phyloP scores from a whole-genome alignment of 257 asterid genomes.

The Fraxinus americana region DNA sequence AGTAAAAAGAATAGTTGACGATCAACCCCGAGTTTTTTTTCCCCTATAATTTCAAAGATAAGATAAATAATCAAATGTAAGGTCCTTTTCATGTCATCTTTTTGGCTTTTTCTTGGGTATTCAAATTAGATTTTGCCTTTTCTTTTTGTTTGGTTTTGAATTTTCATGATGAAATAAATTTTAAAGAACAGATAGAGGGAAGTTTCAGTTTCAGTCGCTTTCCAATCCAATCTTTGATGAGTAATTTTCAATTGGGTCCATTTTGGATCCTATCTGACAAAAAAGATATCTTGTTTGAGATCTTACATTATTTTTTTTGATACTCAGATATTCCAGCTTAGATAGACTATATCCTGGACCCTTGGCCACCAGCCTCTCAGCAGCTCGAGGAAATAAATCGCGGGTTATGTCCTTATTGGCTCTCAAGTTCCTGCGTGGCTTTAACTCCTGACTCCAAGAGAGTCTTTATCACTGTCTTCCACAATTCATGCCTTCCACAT shows the following conservation, averaged over 20 bases:
- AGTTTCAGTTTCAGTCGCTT: conserved; percentile 25
- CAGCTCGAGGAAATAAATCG: no score
- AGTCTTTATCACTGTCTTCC: no score
- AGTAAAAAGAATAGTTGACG: neutral
- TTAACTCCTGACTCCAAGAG: no score
- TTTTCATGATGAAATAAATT: neutral
- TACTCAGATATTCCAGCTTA: no score
- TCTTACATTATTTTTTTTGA: no score
- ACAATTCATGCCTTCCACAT: no score
- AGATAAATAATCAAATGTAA: neutral
- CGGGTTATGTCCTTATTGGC: no score
- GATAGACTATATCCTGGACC: no score
- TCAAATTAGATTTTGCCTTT: conserved; percentile 16
- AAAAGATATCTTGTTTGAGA: no score
- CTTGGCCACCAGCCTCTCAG: no score
- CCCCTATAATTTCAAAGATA: neutral
- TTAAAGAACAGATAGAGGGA: conserved; percentile 6
- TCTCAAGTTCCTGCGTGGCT: no score
- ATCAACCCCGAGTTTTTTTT: neutral
- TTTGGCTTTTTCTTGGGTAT: conserved; percentile 17
- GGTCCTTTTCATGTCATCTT: neutral
- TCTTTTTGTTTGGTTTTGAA: neutral
- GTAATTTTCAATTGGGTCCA: conserved; percentile 33
- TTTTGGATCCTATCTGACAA: conserved; percentile 25
- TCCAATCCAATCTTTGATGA: conserved; percentile 11